Evolutionary conservation across 2,329 filamentous ascomycete species (phyloP), one percentile per base, ranked within the genome.

Genomic region (Kalaharituber pfeilii): DNA sequence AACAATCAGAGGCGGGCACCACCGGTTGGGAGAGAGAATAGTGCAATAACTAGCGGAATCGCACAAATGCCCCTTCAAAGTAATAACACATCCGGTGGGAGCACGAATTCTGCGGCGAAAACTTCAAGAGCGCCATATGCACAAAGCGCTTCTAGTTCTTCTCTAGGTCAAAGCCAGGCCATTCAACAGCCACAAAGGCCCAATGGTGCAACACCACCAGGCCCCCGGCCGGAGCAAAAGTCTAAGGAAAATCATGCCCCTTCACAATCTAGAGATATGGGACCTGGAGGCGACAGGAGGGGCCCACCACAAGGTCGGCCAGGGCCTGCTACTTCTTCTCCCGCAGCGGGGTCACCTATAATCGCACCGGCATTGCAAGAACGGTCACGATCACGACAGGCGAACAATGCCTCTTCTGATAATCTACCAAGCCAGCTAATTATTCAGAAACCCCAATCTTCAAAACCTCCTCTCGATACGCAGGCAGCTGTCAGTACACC

Each of bases 131-230:
- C 18, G 13, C 42, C 15, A 25, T 47, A 47, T 47, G 11, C 5
- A 18, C 42, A 47, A 22, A 47, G 25, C 57, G 72, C 75, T 52
- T 77, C 79, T 65, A 73, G 80, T 80, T 11, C 80, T 80, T 36
- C 80, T 80, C 50, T 79, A 79, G 24, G 74, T 77, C 52, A n/a
- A n/a, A n/a, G n/a, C n/a, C n/a, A n/a, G n/a, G n/a, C n/a, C n/a
- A n/a, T n/a, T n/a, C 77, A 79, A 45, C 79, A 81, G 67, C 73
- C 76, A 50, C 79, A 79, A 25, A 47, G 59, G 15, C 62, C 57
- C 18, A 62, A 59, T 42, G 60, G 61, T 36, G 33, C 33, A 18
- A 36, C 39, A 11, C 27, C 49, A n/a, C 51, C 57, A 2, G 57
- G 59, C 15, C 59, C 62, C 24, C 56, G 57, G 52, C 33, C 52